A percentile compares a stretch with the other conserved stretches of the same genome.
Evolutionary conservation across 1,284 basidiomycete species (phyloP).

Genomic region (Tetrapyrgos nigripes): DNA sequence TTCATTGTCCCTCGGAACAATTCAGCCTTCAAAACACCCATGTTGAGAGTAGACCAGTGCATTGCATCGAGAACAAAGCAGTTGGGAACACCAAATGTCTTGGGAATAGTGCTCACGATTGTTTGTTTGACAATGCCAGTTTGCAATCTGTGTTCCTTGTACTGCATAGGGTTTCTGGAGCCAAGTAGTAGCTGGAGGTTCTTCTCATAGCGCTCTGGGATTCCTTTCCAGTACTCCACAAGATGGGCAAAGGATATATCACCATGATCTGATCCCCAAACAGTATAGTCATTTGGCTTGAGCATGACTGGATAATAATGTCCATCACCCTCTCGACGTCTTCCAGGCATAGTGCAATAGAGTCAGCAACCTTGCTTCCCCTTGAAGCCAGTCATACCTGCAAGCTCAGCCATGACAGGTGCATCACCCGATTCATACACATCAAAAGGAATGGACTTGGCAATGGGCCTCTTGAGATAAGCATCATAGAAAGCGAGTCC

Average conservation of each 20-base stretch:
- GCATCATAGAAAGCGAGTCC: slow-evolving; percentile 18
- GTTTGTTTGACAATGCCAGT: slow-evolving; percentile 16
- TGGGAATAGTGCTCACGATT: slow-evolving; percentile 8
- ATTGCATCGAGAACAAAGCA: slow-evolving; percentile 39
- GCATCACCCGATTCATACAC: slow-evolving; percentile 33
- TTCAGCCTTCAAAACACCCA: slow-evolving; percentile 33
- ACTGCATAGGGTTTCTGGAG: slow-evolving; percentile 6
- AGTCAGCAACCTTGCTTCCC: slow-evolving; percentile 36
- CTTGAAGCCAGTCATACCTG: slow-evolving; percentile 39
- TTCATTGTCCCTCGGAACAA: slow-evolving; percentile 38
- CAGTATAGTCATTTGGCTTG: slow-evolving; percentile 15
- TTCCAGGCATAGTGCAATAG: slow-evolving; percentile 30
- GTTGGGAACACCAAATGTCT: slow-evolving; percentile 24
- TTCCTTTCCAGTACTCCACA: not conserved
- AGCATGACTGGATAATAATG: slow-evolving; percentile 19
- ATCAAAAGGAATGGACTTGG: not conserved
- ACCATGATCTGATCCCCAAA: slow-evolving; percentile 19
- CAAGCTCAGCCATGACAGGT: slow-evolving; percentile 33
- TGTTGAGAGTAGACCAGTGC: slow-evolving; percentile 39
- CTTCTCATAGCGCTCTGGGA: slow-evolving; percentile 19
- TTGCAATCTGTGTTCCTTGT: not conserved
- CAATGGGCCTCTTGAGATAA: not conserved
- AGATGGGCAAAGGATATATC: slow-evolving; percentile 30
- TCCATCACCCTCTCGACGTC: slow-evolving; percentile 14
- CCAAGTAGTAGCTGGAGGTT: slow-evolving; percentile 22